Evolutionary conservation across 352 stramenopile species (phyloP).

Genomic region (Phytophthora brassicae): DNA sequence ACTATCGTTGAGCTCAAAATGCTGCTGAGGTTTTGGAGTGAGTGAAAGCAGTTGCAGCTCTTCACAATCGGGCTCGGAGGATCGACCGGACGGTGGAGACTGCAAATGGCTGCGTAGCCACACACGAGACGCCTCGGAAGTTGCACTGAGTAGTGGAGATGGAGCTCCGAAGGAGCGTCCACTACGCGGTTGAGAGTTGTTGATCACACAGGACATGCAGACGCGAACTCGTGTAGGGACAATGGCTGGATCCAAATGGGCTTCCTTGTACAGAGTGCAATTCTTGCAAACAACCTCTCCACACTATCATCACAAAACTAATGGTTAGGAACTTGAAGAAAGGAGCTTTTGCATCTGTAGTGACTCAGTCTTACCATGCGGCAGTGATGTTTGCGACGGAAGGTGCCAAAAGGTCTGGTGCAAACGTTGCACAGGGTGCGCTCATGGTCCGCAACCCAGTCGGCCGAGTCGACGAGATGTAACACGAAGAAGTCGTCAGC

Average conservation of each 20-base stretch:
- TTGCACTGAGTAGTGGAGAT: conserved; percentile 23
- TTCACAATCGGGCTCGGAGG: conserved; percentile 44
- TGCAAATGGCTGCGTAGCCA: conserved; percentile 69
- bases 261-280: conserved; percentile 78
- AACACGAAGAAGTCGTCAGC: conserved; percentile 63
- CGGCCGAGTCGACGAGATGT: conserved; percentile 68
- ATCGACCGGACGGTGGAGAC: conserved; percentile 50
- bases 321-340: too few species aligned
- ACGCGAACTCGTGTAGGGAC: conserved; percentile 71
- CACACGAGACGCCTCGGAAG: conserved; percentile 42
- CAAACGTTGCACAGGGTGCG: conserved; percentile 76
- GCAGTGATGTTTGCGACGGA: conserved; percentile 87
- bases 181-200: conserved; percentile 30
- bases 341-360: not conserved
- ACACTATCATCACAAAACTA: conserved; percentile 40
- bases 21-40: conserved; percentile 19
- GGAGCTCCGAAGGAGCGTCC: not conserved
- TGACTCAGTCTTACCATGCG: conserved; percentile 65
- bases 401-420: conserved; percentile 74
- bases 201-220: conserved; percentile 80
- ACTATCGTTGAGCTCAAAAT: conserved; percentile 29
- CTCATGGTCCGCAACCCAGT: conserved; percentile 80
- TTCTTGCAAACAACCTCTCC: conserved; percentile 82
- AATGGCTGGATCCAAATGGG: conserved; percentile 45
- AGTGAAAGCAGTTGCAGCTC: conserved; percentile 20